Base-by-base conservation (phyloP, 495 filamentous ascomycete genomes). In the Hypoxylon crocopeplum region DNA sequence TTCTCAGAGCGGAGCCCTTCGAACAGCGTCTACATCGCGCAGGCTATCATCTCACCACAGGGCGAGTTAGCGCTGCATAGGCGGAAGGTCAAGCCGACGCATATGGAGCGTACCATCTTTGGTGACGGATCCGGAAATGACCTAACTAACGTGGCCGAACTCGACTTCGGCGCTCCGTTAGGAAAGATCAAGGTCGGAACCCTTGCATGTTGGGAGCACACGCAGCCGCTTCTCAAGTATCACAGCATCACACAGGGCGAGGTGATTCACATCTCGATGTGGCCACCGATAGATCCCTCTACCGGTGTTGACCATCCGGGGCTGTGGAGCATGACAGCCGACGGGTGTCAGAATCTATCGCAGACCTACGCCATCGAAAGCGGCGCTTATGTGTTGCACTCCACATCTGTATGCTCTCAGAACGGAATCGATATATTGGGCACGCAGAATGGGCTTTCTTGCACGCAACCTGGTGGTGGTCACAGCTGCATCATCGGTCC, bases 61-160 rank as follows among this genome's bases (percentile, higher is more conserved):
- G 84, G 84, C 1, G 67, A 75, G 12, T 64, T 86, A 19, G 48
- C 72, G 4, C 69, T 75, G 24, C 64, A 69, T 12, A 75, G 84
- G 0, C 68, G 80, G 7, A 87, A 86, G 72, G 71, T 86, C 38
- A 87, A 88, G 66, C 73, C 82, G 0, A 86, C 84, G 19, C 84
- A 86, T 52, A 80, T 86, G 76, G 84, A 88, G 64, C 77, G 84
- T 5, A 84, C 83, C 0, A 69, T 87, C 25, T 87, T 82, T 42
- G 84, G 84, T 0, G 84, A 88, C 59, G 76, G 73, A 0, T 72
- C 67, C 0, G 81, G 77, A 0, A 25, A 37, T 4, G 71, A 77
- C 17, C 69, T 73, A 5, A 63, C 66, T 10, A 73, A 68, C 47
- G 84, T 86, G 1, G 77, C 61, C 0, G 72, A 82, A 19, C 63